Base-by-base conservation (phyloP, 2,329 filamentous ascomycete species). In the Lanzia echinophila region DNA sequence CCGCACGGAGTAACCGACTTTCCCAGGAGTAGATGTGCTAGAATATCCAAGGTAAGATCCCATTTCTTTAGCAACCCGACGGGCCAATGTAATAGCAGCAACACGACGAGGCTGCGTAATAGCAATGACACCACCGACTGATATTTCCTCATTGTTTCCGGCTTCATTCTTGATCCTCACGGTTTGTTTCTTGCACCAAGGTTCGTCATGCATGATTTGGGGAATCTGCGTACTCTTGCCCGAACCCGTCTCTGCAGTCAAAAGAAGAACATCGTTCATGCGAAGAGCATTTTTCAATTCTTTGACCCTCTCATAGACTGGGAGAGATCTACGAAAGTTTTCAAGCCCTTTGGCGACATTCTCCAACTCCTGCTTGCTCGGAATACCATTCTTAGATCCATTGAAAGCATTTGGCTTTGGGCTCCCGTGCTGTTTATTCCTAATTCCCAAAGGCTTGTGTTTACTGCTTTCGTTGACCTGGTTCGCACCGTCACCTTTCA, bases 171-270 rank as follows among this genome's bases (percentile, higher is more conserved):
- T 60, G 20, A 84, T 61, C 47, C 73, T 79, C 44, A 82, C 77
- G 54, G 71, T 81, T 54, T 76, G 76, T 34, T 76, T 79, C 51
- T 74, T 76, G 68, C 90, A 96, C 90, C 91, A 97, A 6, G 81
- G 72, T 65, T 96, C 88, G 24, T 77, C 73, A 44, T 86, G 81
- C 7, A 99, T 74, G 68, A 97, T 96, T 68, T 97, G 94, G 28
- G 97, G 89, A 1, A 90, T 90, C 69, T 99, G 94, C 1, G 92
- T 97, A 52, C 88, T 95, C 70, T 97, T 97, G 67, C 92, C 92
- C 22, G 88, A 95, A 50, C 92, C 92, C 2, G 92, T 97, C 71
- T 96, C 92, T 59, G 92, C 92, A 39, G 90, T 92, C 62, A 97
- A 58, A 0, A 99, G 77, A 49, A 99, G 79, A 1, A 96, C 82